Conservation (phyloP, 768 basidiomycete species). For the Jaapia argillacea region DNA sequence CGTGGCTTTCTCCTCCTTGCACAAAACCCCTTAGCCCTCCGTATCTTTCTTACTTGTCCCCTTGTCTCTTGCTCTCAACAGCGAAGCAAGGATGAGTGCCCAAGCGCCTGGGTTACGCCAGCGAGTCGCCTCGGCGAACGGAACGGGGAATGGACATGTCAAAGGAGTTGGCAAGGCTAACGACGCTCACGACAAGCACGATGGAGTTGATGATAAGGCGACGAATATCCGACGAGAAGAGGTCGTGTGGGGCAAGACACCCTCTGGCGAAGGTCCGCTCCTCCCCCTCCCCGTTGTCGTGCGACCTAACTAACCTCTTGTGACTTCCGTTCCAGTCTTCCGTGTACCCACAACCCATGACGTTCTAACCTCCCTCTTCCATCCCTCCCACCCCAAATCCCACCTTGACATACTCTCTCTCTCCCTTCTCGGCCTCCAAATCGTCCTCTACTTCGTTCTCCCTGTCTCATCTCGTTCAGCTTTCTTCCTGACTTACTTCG, state of each 20-base stretch:
- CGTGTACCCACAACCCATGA: constrained; percentile 89
- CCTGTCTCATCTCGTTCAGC: constrained; percentile 41
- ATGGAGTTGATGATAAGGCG: no score
- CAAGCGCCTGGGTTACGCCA: no score
- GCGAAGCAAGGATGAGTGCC: no score
- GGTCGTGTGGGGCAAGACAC: constrained; percentile 85
- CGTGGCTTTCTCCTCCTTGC: no score
- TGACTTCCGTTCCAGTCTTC: constrained; percentile 52
- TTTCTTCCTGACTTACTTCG: constrained; percentile 87
- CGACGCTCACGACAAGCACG: no score
- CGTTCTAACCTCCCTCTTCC: constrained; percentile 78
- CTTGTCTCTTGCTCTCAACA: no score
- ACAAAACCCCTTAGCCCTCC: no score
- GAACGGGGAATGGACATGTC: no score
- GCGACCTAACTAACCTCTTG: constrained; percentile 5
- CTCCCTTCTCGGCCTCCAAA: constrained; percentile 66
- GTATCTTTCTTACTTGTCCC: no score
- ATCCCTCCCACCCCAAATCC: constrained; percentile 77
- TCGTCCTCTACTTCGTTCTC: constrained; percentile 61
- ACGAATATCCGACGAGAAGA: no score
- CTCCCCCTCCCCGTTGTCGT: background rate
- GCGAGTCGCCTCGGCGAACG: no score
- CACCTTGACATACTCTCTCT: constrained; percentile 84
- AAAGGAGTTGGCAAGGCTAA: no score
- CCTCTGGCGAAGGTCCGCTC: constrained; percentile 61